Base-by-base conservation (phyloP, 352 stramenopile genomes). In the Pythium phragmitis region DNA sequence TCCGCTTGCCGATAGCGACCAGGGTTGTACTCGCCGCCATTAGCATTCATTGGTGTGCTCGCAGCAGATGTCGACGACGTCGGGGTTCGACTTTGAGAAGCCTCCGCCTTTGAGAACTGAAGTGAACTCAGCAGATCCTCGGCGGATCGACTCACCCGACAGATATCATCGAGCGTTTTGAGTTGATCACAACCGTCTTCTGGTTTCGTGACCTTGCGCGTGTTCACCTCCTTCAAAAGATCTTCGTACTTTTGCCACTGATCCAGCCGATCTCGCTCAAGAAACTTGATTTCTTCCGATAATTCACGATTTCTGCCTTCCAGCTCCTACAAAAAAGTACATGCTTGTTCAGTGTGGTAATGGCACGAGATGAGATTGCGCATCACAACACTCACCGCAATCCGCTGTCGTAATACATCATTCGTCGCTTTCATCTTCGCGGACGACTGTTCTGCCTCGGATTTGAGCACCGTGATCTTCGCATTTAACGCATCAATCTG, bases 401-500 rank as follows among this genome's bases (percentile, higher is more conserved):
- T 73, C 39, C 85, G 74, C 51, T 90, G 80, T 23, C 83, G 72
- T 28, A 94, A 65, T 8, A 75, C 86, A 16, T 94, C 82, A 33
- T 76, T 88, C 39, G 67, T 77, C 34, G 73, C 72, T 63, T 94
- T 96, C 62, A 73, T 80, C 52, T 94, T 94, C 41, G 21, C n/a
- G 2, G 57, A 43, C 2, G 56, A 45, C 66, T 58, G 66, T 65
- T 54, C 76, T 61, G 41, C 66, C 59, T 96, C 87, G 17, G 94
- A 52, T 50, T 96, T 76, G 60, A 94, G 79, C 21, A 85, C 89
- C 48, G 92, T 80, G 30, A 96, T 88, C 51, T 94, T 85, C 2
- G 87, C 87, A 63, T 91, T 92, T 13, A 96, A 69, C 26, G 73
- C 69, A 49, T 92, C 87, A 0, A 93, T 75, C 65, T 94, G 83